A percentile compares a stretch with the other conserved stretches of the same genome.
Evolutionary conservation across 495 filamentous ascomycete genomes (phyloP).

Genomic region (Pseudomonodictys pantanalensis): DNA sequence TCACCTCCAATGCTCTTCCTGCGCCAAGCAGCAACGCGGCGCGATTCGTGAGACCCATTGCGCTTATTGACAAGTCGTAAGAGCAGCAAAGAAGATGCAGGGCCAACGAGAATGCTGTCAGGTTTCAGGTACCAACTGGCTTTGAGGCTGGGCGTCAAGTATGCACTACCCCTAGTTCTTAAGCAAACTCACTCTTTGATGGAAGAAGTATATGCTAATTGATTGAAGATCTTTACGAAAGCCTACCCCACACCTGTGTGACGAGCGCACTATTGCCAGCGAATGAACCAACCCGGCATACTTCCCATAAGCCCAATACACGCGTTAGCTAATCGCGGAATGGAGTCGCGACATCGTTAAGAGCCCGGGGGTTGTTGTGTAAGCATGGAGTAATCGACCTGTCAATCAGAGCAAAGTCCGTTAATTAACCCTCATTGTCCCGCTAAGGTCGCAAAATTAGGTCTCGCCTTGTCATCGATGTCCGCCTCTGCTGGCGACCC

Average conservation of each 20-base stretch:
- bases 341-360: slow-evolving; percentile 6
- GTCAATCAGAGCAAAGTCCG: slow-evolving; percentile 7
- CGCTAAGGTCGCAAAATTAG: slow-evolving; percentile 9
- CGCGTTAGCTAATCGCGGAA: neutral
- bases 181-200: too few species aligned
- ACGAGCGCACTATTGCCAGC: neutral
- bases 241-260: neutral
- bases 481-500: neutral
- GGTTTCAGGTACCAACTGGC: too few species aligned
- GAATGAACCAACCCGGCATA: slow-evolving; percentile 11
- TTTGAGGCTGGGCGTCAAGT: too few species aligned
- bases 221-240: neutral
- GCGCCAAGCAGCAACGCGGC: slow-evolving; percentile 6
- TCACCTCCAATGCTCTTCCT: slow-evolving; percentile 2
- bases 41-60: neutral
- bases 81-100: too few species aligned
- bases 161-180: too few species aligned
- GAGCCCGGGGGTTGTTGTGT: neutral
- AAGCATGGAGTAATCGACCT: slow-evolving; percentile 29
- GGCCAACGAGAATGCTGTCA: too few species aligned
- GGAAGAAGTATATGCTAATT: slow-evolving; percentile 8
- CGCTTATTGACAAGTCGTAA: too few species aligned
- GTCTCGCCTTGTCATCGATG: neutral
- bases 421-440: slow-evolving; percentile 13
- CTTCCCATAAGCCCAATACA: slow-evolving; percentile 18